Evolutionary conservation across 2,329 filamentous ascomycete species (phyloP).

Genomic region (Neocucurbitaria cava): DNA sequence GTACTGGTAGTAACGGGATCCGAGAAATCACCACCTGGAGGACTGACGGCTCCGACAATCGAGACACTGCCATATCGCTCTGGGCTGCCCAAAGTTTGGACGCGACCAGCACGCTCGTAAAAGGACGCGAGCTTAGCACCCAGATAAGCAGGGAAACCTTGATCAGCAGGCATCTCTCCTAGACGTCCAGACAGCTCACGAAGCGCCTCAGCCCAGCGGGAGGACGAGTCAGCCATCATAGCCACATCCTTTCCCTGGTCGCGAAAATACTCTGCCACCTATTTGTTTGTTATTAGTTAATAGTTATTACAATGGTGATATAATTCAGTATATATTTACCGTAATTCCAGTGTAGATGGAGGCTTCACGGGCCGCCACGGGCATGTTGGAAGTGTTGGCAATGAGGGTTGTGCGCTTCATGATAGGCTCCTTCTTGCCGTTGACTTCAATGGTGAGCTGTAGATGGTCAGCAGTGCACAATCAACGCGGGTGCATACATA

Average conservation of each 20-base stretch:
- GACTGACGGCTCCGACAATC: slow-evolving; percentile 96
- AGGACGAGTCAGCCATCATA: slow-evolving; percentile 99
- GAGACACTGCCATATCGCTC: slow-evolving; percentile 91
- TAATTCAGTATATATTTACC: no score
- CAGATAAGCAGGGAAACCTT: slow-evolving; percentile 98
- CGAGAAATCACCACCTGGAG: slow-evolving; percentile 98
- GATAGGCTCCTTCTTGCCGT: slow-evolving; percentile 95
- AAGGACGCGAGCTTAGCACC: slow-evolving; percentile 97
- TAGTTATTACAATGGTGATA: no score
- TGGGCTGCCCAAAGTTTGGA: slow-evolving; percentile 84
- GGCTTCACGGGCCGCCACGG: slow-evolving; percentile 95
- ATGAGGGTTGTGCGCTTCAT: slow-evolving; percentile 99
- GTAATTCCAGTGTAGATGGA: slow-evolving; percentile 87
- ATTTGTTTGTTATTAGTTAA: no score
- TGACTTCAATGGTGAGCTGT: slow-evolving; percentile 86
- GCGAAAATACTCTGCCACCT: slow-evolving; percentile 93
- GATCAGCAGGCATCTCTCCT: slow-evolving; percentile 99
- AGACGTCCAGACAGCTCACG: slow-evolving; percentile 98
- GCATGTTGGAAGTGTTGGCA: slow-evolving; percentile 99
- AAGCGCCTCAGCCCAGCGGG: slow-evolving; percentile 97
- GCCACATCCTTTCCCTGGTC: slow-evolving; percentile 97
- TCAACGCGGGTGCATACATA: slow-evolving; percentile 34
- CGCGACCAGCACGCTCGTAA: slow-evolving; percentile 96
- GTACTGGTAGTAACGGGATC: slow-evolving; percentile 95
- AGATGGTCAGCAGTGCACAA: slow-evolving; percentile 2